Percentiles rank a stretch among this genome's conserved stretches.
Evolutionary conservation across 2,329 filamentous ascomycete genomes (phyloP).

Genomic region (Trichoderma sp.): DNA sequence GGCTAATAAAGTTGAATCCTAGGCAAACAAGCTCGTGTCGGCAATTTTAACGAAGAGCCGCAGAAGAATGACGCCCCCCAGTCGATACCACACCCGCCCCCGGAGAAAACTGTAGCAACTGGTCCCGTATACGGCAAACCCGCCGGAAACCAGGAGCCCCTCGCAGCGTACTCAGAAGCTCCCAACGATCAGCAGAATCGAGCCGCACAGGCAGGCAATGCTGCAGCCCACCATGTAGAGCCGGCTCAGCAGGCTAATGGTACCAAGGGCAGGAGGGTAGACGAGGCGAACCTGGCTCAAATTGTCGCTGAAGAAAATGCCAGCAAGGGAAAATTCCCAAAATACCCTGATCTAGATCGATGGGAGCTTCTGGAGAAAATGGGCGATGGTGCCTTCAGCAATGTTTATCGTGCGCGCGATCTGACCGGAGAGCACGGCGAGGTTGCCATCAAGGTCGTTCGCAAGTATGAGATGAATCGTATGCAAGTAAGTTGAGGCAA

Average conservation of each 20-base stretch:
- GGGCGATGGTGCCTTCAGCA: slow-evolving; percentile 98
- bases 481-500: slow-evolving; percentile 79
- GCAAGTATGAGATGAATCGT: slow-evolving; percentile 98
- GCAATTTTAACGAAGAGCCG: slow-evolving; percentile 56
- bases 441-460: slow-evolving; percentile 97
- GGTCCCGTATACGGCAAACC: slow-evolving; percentile 49
- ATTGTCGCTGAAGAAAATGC: slow-evolving; percentile 92
- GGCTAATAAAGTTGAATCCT: slow-evolving; percentile 29
- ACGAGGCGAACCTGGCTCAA: slow-evolving; percentile 75
- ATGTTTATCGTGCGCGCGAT: slow-evolving; percentile 91
- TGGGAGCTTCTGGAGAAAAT: slow-evolving; percentile 94
- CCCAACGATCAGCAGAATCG: slow-evolving; percentile 66
- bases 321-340: slow-evolving; percentile 81
- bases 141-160: slow-evolving; percentile 50
- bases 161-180: slow-evolving; percentile 65
- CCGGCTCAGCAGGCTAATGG: slow-evolving; percentile 54
- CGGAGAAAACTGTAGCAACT: slow-evolving; percentile 57
- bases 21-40: slow-evolving; percentile 86
- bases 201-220: slow-evolving; percentile 68
- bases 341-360: slow-evolving; percentile 54
- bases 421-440: slow-evolving; percentile 70
- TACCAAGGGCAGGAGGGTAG: slow-evolving; percentile 45
- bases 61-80: slow-evolving; percentile 57
- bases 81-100: slow-evolving; percentile 57
- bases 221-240: slow-evolving; percentile 64